Evolutionary conservation across 2,329 filamentous ascomycete genomes (phyloP).

Genomic region (Aspergillus cejpii): DNA sequence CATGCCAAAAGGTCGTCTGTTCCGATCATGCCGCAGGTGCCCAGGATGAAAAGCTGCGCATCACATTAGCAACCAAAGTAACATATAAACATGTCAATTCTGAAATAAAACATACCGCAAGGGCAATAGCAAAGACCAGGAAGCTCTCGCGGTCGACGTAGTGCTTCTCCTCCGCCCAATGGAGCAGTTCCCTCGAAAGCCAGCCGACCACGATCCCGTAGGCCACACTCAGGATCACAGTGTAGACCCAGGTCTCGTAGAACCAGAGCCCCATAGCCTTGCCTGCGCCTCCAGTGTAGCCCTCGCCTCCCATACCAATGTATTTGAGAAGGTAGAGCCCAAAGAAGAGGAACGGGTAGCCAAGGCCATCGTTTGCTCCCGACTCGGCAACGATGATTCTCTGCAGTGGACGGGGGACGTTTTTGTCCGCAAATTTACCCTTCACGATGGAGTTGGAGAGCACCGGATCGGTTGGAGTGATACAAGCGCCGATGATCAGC

Average conservation of each 20-base stretch:
- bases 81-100: no score
- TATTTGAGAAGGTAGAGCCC: conserved; percentile 79
- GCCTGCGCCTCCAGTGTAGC: conserved; percentile 52
- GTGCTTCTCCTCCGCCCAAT: conserved; percentile 73
- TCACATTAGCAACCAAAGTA: conserved; percentile 8
- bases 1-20: conserved; percentile 87
- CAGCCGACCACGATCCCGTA: conserved; percentile 75
- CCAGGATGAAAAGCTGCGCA: conserved; percentile 66
- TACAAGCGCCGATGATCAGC: conserved; percentile 71
- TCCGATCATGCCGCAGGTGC: conserved; percentile 78
- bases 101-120: conserved; percentile 53
- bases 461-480: conserved; percentile 88
- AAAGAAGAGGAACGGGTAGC: conserved; percentile 82
- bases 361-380: conserved; percentile 81
- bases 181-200: conserved; percentile 72
- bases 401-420: conserved; percentile 74
- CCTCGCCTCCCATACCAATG: conserved; percentile 51
- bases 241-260: conserved; percentile 77
- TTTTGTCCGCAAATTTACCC: conserved; percentile 85
- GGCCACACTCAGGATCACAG: conserved; percentile 66
- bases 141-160: conserved; percentile 86
- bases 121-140: conserved; percentile 74
- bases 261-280: conserved; percentile 76
- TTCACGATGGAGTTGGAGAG: conserved; percentile 87
- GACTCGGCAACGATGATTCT: conserved; percentile 75